Conservation (phyloP, 1,284 basidiomycete genomes). For the Fomitopsis palustris region DNA sequence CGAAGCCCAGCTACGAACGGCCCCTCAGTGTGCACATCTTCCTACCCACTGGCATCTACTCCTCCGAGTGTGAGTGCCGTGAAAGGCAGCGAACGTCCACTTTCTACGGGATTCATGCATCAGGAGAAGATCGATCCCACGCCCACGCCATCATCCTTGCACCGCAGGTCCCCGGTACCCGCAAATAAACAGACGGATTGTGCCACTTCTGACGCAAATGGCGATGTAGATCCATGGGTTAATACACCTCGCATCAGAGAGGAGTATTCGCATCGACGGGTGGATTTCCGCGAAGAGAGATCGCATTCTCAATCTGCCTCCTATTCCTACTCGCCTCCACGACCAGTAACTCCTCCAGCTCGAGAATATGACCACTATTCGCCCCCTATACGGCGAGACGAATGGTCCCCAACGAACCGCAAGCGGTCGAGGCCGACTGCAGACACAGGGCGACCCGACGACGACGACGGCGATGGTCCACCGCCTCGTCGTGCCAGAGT, state of each 20-base stretch:
- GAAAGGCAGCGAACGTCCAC: background rate
- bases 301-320: background rate
- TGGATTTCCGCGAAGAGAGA: background rate
- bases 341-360: background rate
- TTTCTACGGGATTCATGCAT: too few relatives aligned
- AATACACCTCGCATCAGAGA: background rate
- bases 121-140: background rate
- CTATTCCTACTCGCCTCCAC: background rate
- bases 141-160: background rate
- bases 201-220: background rate
- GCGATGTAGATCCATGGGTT: background rate
- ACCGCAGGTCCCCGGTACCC: background rate
- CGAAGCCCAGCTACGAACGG: too few relatives aligned
- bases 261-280: background rate
- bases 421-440: conserved; percentile 9
- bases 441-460: background rate
- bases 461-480: too few relatives aligned
- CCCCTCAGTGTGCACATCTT: too few relatives aligned
- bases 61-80: background rate
- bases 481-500: conserved; percentile 3
- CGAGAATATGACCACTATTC: conserved; percentile 12
- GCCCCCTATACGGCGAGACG: background rate
- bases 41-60: too few relatives aligned
- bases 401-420: background rate
- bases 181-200: background rate